Percentiles rank a stretch among this genome's conserved stretches.
Evolutionary conservation across 495 filamentous ascomycete species (phyloP).

Genomic region (Rostrohypoxylon terebratum): DNA sequence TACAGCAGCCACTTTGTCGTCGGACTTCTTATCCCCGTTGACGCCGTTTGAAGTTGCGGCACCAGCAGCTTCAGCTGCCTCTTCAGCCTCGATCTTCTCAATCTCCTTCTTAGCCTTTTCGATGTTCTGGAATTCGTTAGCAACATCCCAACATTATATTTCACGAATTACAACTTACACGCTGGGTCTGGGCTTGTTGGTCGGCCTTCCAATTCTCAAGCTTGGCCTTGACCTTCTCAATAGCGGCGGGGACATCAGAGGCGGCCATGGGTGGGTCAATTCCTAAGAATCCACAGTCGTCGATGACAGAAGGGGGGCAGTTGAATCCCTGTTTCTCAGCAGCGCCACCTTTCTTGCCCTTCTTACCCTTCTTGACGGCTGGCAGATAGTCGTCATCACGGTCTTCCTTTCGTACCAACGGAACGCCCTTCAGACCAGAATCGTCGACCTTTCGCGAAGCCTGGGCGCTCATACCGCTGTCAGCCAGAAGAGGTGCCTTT

Average conservation of each 20-base stretch:
- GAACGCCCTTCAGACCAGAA: conserved; percentile 79
- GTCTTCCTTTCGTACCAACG: conserved; percentile 82
- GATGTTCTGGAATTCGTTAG: conserved; percentile 82
- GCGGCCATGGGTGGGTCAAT: conserved; percentile 88
- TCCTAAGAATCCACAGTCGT: conserved; percentile 84
- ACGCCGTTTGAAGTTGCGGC: conserved; percentile 54
- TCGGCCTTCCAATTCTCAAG: conserved; percentile 92
- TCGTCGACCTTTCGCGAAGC: conserved; percentile 85
- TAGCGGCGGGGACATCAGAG: conserved; percentile 76
- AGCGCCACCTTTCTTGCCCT: conserved; percentile 72
- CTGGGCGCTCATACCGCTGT: conserved; percentile 71
- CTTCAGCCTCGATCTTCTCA: conserved; percentile 69
- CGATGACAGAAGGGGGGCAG: conserved; percentile 87
- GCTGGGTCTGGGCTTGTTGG: conserved; percentile 89
- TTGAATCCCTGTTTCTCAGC: conserved; percentile 71
- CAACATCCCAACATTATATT: not conserved
- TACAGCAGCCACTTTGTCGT: conserved; percentile 57
- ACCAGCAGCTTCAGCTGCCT: conserved; percentile 54
- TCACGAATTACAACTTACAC: conserved; percentile 67
- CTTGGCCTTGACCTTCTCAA: conserved; percentile 93
- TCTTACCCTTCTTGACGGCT: conserved; percentile 91
- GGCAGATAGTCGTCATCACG: conserved; percentile 89
- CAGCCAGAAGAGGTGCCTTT: conserved; percentile 71
- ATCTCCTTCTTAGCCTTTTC: conserved; percentile 77
- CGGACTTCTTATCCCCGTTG: conserved; percentile 54